Percentiles rank a stretch among this genome's conserved stretches.
These are phyloP conservation scores for Colletotrichum incanum DNA, from an alignment of 2,329 filamentous ascomycete genomes.

Conservation along the genomic window DNA sequence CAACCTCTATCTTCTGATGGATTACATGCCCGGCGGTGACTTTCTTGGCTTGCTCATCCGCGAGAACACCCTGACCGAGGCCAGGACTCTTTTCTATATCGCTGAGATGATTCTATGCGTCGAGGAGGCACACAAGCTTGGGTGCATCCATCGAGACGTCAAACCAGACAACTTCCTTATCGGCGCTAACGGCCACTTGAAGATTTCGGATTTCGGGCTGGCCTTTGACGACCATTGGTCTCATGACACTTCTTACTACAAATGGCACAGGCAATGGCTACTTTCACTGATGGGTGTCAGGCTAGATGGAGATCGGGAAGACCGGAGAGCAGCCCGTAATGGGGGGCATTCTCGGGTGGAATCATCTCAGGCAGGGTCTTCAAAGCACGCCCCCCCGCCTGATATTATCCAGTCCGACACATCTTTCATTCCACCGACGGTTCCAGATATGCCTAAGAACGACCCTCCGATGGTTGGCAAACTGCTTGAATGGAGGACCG, in stretches of 20 bases:
- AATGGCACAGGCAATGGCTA: constrained; percentile 84
- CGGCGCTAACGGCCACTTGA: constrained; percentile 88
- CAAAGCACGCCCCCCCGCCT: constrained; percentile 43
- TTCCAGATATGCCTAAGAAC: constrained; percentile 33
- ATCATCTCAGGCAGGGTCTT: constrained; percentile 17
- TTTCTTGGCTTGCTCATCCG: constrained; percentile 90
- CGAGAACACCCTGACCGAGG: constrained; percentile 86
- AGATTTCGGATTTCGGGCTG: constrained; percentile 96
- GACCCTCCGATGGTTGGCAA: constrained; percentile 54
- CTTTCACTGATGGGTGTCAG: constrained; percentile 82
- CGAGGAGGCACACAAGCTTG: constrained; percentile 89
- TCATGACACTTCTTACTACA: constrained; percentile 90
- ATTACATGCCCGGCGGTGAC: constrained; percentile 97
- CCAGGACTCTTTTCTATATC: constrained; percentile 86
- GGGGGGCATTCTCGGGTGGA: constrained; percentile 13
- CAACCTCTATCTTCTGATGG: constrained; percentile 95
- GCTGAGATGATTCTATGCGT: constrained; percentile 97
- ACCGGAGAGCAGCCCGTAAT: constrained; percentile 55
- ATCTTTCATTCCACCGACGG: constrained; percentile 52
- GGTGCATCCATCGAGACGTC: constrained; percentile 94
- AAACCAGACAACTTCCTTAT: constrained; percentile 99
- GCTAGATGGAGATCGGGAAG: constrained; percentile 81
- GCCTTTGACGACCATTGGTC: constrained; percentile 97
- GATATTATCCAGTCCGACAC: constrained; percentile 49
- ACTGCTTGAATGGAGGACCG: constrained; percentile 80